Evolutionary conservation across 306 rosid genomes (phyloP).

Genomic region (Quercus variabilis): DNA sequence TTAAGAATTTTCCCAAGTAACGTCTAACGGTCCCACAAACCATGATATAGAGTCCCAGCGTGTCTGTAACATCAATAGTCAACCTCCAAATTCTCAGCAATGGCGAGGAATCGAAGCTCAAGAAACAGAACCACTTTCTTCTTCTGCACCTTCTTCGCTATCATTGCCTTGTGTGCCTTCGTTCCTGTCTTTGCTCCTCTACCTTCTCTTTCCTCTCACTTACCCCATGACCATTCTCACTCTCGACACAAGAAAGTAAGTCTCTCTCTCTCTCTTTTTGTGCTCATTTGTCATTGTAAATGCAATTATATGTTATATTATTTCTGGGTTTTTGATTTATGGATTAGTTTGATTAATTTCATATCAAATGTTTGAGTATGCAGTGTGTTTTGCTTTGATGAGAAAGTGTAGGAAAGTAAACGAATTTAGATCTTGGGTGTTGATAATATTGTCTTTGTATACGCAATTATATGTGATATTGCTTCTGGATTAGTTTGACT

Average conservation of each 20-base stretch:
- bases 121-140: not conserved
- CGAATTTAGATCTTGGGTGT: not conserved
- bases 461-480: not conserved
- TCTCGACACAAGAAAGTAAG: not conserved
- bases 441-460: not conserved
- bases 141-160: not conserved
- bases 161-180: not conserved
- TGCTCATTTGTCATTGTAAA: not conserved
- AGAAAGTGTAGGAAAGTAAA: not conserved
- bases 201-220: slow-evolving; percentile 1
- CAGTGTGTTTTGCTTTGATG: not conserved
- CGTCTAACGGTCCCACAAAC: too few species aligned
- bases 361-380: not conserved
- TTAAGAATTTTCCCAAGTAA: too few species aligned
- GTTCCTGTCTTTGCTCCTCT: slow-evolving; percentile 6
- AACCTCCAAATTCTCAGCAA: not conserved
- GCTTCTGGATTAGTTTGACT: not conserved
- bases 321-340: not conserved
- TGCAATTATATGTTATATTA: not conserved
- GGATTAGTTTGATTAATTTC: not conserved
- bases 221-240: not conserved
- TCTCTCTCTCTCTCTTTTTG: not conserved
- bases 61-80: not conserved
- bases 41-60: not conserved
- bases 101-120: slow-evolving; percentile 2